These are phyloP conservation scores for Lignosus rhinocerotis DNA, from an alignment of 1,284 basidiomycete species.

Conservation along the genomic window DNA sequence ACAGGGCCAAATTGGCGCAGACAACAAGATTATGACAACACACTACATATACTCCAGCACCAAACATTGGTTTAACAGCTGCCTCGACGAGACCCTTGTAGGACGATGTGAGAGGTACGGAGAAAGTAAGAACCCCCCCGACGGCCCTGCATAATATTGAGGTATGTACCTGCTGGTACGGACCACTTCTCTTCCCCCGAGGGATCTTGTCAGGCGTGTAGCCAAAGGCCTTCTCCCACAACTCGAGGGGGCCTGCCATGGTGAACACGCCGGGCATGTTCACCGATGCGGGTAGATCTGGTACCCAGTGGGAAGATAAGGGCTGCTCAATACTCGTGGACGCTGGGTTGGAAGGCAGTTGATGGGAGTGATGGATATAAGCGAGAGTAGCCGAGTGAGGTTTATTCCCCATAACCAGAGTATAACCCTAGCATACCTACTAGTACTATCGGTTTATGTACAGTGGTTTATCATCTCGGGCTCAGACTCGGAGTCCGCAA, in stretches of 20 bases:
- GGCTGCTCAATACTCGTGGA: no score
- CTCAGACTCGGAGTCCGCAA: no score
- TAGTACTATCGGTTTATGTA: no score
- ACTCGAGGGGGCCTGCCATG: background rate
- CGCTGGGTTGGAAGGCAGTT: no score
- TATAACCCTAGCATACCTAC: no score
- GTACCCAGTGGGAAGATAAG: background rate
- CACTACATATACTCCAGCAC: background rate
- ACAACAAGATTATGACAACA: no score
- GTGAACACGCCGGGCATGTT: background rate
- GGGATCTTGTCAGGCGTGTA: background rate
- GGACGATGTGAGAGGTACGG: background rate
- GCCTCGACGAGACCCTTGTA: background rate
- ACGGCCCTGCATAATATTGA: background rate
- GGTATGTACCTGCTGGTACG: background rate
- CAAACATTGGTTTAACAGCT: background rate
- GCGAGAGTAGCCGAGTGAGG: no score
- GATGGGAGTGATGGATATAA: background rate
- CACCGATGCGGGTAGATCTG: background rate
- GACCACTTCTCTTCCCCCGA: slow-evolving; percentile 1
- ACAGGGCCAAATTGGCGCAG: no score
- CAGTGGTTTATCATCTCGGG: no score
- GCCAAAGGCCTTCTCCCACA: background rate
- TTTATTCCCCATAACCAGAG: no score
- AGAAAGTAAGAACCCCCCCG: background rate